These are phyloP conservation scores for Xylaria sp. DNA, from an alignment of 2,329 filamentous ascomycete genomes.

Conservation along the genomic window DNA sequence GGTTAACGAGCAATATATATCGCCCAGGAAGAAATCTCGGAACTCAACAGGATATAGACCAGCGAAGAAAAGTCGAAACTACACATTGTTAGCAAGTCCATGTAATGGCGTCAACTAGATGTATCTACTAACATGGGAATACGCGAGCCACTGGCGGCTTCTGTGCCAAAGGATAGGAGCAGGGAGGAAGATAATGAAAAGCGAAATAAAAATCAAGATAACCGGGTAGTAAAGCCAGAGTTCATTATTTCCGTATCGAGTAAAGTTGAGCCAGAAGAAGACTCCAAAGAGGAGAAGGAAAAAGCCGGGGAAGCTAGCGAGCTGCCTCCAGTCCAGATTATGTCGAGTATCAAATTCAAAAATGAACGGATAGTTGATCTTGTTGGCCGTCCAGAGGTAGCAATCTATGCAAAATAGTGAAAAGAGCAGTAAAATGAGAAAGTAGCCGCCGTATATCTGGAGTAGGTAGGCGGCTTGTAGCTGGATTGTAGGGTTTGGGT, in stretches of 20 bases:
- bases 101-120: background rate
- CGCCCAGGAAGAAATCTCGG: constrained; percentile 94
- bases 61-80: constrained; percentile 87
- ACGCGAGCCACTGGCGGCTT: constrained; percentile 85
- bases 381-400: constrained; percentile 81
- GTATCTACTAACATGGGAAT: constrained; percentile 77
- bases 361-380: constrained; percentile 96
- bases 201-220: constrained; percentile 75
- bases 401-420: constrained; percentile 88
- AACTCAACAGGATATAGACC: constrained; percentile 95
- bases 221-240: constrained; percentile 91
- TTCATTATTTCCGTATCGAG: constrained; percentile 68
- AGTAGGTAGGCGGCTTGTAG: constrained; percentile 74
- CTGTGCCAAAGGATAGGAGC: constrained; percentile 77
- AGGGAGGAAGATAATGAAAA: constrained; percentile 79
- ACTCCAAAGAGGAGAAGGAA: constrained; percentile 82
- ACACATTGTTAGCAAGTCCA: constrained; percentile 45
- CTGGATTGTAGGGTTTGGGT: constrained; percentile 59
- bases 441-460: constrained; percentile 94
- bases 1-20: constrained; percentile 96
- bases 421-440: constrained; percentile 82
- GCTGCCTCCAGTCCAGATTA: constrained; percentile 87
- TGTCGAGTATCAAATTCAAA: constrained; percentile 94
- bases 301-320: constrained; percentile 86
- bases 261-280: constrained; percentile 90